A percentile compares a stretch with the other conserved stretches of the same genome.
These are phyloP conservation scores for Ophiocordyceps robertsii DNA, from an alignment of 2,329 filamentous ascomycete genomes.

Conservation along the genomic window DNA sequence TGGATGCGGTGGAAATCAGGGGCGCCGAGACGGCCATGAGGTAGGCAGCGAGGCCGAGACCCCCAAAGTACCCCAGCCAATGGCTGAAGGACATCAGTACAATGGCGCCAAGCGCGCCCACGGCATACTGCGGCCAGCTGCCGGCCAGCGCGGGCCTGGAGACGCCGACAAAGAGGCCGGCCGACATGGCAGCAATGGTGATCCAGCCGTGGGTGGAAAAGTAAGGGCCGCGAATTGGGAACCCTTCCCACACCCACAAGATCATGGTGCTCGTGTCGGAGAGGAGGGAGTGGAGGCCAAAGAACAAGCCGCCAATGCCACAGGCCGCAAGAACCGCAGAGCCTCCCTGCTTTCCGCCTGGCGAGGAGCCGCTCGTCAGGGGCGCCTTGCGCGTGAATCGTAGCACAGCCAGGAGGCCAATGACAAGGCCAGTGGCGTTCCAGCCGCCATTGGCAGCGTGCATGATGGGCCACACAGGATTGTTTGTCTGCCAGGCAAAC, in stretches of 20 bases:
- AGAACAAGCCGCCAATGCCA: slow-evolving; percentile 73
- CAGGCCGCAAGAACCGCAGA: slow-evolving; percentile 60
- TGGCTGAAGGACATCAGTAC: slow-evolving; percentile 63
- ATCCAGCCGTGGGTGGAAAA: slow-evolving; percentile 81
- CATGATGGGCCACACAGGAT: slow-evolving; percentile 93
- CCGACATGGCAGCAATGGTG: slow-evolving; percentile 77
- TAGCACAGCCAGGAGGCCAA: slow-evolving; percentile 64
- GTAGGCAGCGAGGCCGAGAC: slow-evolving; percentile 61
- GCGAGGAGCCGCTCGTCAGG: slow-evolving; percentile 23
- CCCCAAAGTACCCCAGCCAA: slow-evolving; percentile 87
- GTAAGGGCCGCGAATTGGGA: slow-evolving; percentile 76
- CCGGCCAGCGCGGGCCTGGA: slow-evolving; percentile 56
- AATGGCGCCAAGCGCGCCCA: slow-evolving; percentile 68
- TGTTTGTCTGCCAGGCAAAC: slow-evolving; percentile 88
- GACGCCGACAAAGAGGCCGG: slow-evolving; percentile 64
- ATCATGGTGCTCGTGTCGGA: slow-evolving; percentile 99
- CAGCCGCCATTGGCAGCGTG: slow-evolving; percentile 80
- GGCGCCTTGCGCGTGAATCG: slow-evolving; percentile 58
- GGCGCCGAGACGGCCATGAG: slow-evolving; percentile 67
- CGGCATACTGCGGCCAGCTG: slow-evolving; percentile 66
- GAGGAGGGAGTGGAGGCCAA: slow-evolving; percentile 80
- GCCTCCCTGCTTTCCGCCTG: slow-evolving; percentile 34
- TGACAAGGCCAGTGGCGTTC: slow-evolving; percentile 68
- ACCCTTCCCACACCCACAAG: slow-evolving; percentile 95
- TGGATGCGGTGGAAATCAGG: slow-evolving; percentile 62